Evolutionary conservation across 83 land plant genomes (phyloP).

Genomic region (Picea engelmannii): DNA sequence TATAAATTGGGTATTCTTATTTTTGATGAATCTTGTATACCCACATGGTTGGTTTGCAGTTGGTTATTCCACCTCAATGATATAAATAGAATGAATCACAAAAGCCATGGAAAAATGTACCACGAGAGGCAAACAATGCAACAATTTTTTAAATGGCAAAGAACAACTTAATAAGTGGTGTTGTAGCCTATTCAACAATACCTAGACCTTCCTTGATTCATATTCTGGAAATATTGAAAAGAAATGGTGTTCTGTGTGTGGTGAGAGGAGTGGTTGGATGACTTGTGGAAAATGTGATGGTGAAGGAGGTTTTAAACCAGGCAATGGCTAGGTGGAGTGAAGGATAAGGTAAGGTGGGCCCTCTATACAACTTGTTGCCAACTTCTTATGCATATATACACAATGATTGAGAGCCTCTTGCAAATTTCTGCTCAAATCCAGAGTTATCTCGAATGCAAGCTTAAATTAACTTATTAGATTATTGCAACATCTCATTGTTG

Average conservation of each 20-base stretch:
- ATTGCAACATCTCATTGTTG: too few relatives aligned
- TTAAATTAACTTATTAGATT: too few relatives aligned
- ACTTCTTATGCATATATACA: too few relatives aligned
- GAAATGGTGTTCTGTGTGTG: neutral
- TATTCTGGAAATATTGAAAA: neutral
- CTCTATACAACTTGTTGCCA: neutral
- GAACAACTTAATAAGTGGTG: neutral
- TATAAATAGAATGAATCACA: neutral
- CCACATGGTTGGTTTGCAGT: neutral
- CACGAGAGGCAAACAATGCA: neutral
- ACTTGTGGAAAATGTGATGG: slow-evolving; percentile 8
- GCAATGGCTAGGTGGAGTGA: neutral
- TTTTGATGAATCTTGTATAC: neutral
- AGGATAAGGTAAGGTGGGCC: slow-evolving; percentile 7
- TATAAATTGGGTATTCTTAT: neutral
- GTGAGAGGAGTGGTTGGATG: neutral
- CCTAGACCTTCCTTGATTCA: neutral
- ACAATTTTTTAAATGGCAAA: neutral
- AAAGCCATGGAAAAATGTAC: neutral
- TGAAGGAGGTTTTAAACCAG: neutral
- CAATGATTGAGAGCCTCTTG: too few relatives aligned
- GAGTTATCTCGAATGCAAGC: too few relatives aligned
- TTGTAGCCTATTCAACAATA: neutral
- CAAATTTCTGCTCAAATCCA: too few relatives aligned
- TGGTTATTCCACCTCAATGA: neutral